Evolutionary conservation across 2,329 filamentous ascomycete genomes (phyloP), one percentile per base, ranked within the genome.

Genomic region (Penicillium sp.): DNA sequence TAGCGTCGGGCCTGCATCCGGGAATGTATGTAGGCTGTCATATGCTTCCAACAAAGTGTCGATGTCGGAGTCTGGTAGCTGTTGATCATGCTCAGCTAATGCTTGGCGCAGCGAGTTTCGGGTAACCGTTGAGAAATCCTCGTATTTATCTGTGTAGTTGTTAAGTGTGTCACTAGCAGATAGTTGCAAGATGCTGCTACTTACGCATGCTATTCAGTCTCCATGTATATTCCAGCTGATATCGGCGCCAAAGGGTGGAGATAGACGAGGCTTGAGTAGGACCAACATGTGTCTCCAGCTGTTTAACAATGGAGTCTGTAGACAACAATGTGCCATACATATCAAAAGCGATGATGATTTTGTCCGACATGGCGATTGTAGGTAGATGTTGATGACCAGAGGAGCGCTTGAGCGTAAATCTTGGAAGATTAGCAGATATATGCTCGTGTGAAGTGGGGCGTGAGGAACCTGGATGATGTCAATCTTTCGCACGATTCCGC

Each of bases 181-280:
- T 27, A 13, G 7, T 27, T 16, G 13, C n/a, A 14, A 43, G 37
- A 6, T 16, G 16, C 19, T 19, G n/a, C 13, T 26, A 72, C 77
- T 59, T 76, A 89, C 89, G 82, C 89, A 92, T 92, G 78, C 85
- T 87, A 67, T 87, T 91, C 62, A 88, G 74, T 51, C 89, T 79
- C 87, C 87, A 92, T 39, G 89, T 90, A 65, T 91, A 93, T 72
- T 91, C 89, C 9, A 92, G 78, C 71, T 92, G 89, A 67, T 88
- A 88, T 29, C 82, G 81, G 55, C 89, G 79, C 84, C 89, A 91
- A 66, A 84, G 72, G 16, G 80, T 71, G 4, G 88, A 84, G 31
- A 91, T 79, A 1, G 72, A 71, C 24, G 78, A 73, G 3, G 86
- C 85, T 62, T 82, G 81, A 5, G 85, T 83, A 29, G 82, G 70